phyloP scores from a whole-genome alignment of 331 rosid species.

The Pyracantha coccinea region DNA sequence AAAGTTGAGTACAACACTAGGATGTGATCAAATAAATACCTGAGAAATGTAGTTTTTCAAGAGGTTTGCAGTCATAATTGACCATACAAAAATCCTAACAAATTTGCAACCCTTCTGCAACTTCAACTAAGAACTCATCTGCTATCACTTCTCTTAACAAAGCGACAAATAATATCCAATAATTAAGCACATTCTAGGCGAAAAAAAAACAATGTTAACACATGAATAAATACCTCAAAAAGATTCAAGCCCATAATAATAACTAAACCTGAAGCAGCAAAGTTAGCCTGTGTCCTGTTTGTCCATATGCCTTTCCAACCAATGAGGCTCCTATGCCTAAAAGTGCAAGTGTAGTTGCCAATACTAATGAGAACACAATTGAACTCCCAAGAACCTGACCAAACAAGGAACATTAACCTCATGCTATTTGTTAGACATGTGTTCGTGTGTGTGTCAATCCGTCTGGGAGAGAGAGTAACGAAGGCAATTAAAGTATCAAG shows the following conservation, averaged over 20 bases:
- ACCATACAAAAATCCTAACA: no score
- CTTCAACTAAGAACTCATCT: no score
- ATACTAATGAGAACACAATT: constrained; percentile 78
- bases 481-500: not conserved
- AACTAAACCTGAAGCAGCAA: constrained; percentile 87
- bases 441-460: not conserved
- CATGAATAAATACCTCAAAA: constrained; percentile 58
- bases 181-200: not conserved
- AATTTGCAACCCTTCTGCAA: no score
- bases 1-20: no score
- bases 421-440: constrained; percentile 4
- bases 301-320: constrained; percentile 98
- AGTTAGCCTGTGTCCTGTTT: constrained; percentile 92
- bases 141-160: not conserved
- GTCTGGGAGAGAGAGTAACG: not conserved
- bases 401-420: constrained; percentile 4
- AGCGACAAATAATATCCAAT: not conserved
- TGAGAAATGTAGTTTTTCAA: no score
- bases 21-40: no score
- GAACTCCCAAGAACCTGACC: constrained; percentile 82
- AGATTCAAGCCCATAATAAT: constrained; percentile 92
- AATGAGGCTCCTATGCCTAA: constrained; percentile 82
- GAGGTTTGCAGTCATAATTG: no score
- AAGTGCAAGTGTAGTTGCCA: constrained; percentile 89
- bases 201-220: not conserved